A percentile compares a stretch with the other conserved stretches of the same genome.
phyloP scores from a whole-genome alignment of 495 filamentous ascomycete species.

The Entonaema liquescens region DNA sequence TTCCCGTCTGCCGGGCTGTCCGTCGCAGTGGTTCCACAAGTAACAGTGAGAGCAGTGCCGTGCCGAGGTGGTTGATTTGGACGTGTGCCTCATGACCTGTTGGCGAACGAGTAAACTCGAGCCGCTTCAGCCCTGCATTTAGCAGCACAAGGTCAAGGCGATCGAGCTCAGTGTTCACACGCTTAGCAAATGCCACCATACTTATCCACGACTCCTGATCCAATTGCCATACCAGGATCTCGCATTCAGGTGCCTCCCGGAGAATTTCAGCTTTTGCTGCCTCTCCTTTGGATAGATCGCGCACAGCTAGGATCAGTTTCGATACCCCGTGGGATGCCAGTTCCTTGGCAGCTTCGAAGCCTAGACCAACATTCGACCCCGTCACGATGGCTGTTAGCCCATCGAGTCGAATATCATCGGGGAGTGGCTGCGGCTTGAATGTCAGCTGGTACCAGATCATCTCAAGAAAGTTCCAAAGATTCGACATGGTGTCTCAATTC shows the following conservation, averaged over 20 bases:
- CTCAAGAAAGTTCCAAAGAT: slow-evolving; percentile 16
- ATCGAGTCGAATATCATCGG: slow-evolving; percentile 19
- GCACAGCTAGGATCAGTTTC: slow-evolving; percentile 59
- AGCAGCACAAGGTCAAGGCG: slow-evolving; percentile 56
- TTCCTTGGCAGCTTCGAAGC: slow-evolving; percentile 59
- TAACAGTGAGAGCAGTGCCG: slow-evolving; percentile 30
- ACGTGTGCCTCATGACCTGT: slow-evolving; percentile 58
- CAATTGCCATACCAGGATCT: slow-evolving; percentile 60
- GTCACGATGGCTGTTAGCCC: slow-evolving; percentile 62
- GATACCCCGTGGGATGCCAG: slow-evolving; percentile 52
- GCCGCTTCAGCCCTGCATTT: slow-evolving; percentile 55
- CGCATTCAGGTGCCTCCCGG: slow-evolving; percentile 45
- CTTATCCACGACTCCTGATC: slow-evolving; percentile 59
- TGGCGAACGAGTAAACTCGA: slow-evolving; percentile 33
- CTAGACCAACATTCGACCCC: slow-evolving; percentile 62
- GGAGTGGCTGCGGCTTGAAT: slow-evolving; percentile 31
- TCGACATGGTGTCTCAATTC: slow-evolving; percentile 19
- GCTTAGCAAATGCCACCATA: slow-evolving; percentile 52
- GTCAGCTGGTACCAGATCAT: slow-evolving; percentile 34
- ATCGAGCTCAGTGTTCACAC: slow-evolving; percentile 40
- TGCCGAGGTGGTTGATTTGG: slow-evolving; percentile 53
- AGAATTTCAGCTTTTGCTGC: slow-evolving; percentile 54
- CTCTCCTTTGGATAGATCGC: slow-evolving; percentile 51
- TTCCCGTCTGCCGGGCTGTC: slow-evolving; percentile 35
- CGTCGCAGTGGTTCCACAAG: slow-evolving; percentile 47